Conservation (phyloP, 441 rosid genomes). For the Daphne laureola region DNA sequence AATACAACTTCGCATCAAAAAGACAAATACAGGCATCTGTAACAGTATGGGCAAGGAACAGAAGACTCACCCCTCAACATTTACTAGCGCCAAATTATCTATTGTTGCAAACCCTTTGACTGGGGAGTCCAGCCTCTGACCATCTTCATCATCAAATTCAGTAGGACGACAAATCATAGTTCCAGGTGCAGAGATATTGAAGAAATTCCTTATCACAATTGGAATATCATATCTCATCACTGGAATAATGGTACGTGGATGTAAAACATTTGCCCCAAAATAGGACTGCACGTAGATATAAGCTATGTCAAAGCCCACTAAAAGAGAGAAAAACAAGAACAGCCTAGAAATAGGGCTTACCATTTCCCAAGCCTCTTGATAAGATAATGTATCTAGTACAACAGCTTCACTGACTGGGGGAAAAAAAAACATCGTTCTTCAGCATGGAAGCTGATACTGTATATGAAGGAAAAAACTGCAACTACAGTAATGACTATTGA, state of each 20-base stretch:
- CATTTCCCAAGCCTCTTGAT: conserved; percentile 99
- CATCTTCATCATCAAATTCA: conserved; percentile 40
- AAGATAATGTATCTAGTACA: conserved; percentile 67
- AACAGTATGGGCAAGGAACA: conserved; percentile 3
- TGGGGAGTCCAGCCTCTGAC: conserved; percentile 36
- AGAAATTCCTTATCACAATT: conserved; percentile 84
- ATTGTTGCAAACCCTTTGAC: conserved; percentile 96
- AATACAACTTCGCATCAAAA: background rate
- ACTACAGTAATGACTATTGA: too few species aligned
- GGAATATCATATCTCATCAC: conserved; percentile 92
- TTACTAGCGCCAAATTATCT: conserved; percentile 90
- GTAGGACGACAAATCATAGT: conserved; percentile 66
- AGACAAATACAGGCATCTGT: background rate
- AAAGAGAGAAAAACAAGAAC: conserved; percentile 13
- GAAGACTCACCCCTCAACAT: conserved; percentile 87
- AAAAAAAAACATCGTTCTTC: conserved; percentile 13
- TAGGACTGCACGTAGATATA: conserved; percentile 62
- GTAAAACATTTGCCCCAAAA: conserved; percentile 96
- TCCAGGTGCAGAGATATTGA: conserved; percentile 85
- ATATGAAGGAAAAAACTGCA: too few species aligned
- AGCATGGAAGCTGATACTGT: background rate
- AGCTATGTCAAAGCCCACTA: conserved; percentile 17
- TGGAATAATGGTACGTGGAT: conserved; percentile 98
- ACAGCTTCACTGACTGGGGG: conserved; percentile 97
- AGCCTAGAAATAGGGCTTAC: conserved; percentile 30